Conservation (phyloP, 2,329 filamentous ascomycete genomes). For the Scedosporium dehoogii region DNA sequence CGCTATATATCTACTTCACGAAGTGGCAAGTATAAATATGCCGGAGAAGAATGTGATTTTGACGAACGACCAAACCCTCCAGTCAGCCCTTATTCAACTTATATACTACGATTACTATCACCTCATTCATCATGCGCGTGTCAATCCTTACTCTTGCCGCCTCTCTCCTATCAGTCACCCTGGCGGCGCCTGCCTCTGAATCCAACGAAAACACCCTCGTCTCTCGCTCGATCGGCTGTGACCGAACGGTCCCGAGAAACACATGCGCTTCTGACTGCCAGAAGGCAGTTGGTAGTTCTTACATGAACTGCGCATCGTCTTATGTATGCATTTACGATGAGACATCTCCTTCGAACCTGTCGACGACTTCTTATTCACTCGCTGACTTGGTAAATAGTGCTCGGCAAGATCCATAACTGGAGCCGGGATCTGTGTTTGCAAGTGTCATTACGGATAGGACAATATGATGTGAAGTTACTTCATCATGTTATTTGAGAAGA, state of each 20-base stretch:
- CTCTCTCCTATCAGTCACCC: background rate
- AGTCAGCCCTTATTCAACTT: background rate
- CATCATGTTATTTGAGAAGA: too few relatives aligned
- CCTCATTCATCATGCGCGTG: background rate
- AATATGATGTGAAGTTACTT: background rate
- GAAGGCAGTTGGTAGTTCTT: background rate
- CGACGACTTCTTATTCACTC: background rate
- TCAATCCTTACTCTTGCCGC: background rate
- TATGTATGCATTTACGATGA: background rate
- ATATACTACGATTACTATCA: background rate
- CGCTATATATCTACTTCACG: background rate
- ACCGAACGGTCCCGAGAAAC: background rate
- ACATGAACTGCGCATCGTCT: background rate
- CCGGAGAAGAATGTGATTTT: background rate
- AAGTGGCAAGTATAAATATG: background rate
- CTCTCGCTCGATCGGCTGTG: background rate
- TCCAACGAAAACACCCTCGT: background rate
- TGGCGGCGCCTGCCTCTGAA: background rate
- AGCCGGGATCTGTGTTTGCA: background rate
- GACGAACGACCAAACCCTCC: background rate
- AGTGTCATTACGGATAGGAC: background rate
- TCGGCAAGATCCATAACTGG: background rate
- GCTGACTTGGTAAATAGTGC: background rate
- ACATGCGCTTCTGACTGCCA: background rate
- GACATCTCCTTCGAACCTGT: background rate